Evolutionary conservation across 1,284 basidiomycete species (phyloP), one percentile per base, ranked within the genome.

Genomic region (Cryptococcus sp.): DNA sequence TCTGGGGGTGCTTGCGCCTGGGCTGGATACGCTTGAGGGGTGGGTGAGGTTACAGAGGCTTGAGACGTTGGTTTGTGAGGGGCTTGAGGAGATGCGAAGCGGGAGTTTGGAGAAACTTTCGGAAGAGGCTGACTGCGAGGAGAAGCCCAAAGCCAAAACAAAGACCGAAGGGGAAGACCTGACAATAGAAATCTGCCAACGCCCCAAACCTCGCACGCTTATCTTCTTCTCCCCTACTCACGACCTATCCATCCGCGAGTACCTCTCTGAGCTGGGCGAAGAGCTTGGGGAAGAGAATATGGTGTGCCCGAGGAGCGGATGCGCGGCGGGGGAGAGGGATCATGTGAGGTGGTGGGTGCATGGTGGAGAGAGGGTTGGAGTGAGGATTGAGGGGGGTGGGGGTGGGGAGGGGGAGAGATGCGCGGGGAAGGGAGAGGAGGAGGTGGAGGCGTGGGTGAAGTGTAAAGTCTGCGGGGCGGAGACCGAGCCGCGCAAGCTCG

Each of bases 1-100:
- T 9, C 59, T 72, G 3, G 53, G 52, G 4, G 58, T 57, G 4
- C 46, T 72, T 7, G 42, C 57, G 8, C 44, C 35, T 12, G 60
- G 60, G 5, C 37, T 66, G 6, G 67, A 67, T n/a, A 55, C 55
- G 9, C 68, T 67, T 46, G 67, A 66, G n/a, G 70, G 69, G 12
- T 72, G 66, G 65, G 54, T 50, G 1, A 45, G 61, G 24, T 54
- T 70, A 21, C 70, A 72, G 46, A 47, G 60, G 20, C 55, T 70
- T 5, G 67, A 68, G 4, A 51, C 55, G 20, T 52, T 71, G 11
- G 57, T 49, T 37, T 61, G 56, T 16, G 57, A 56, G 4, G 67
- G 66, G 5, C 24, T 62, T 4, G 53, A 61, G 8, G 20, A 50
- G n/a, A 24, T 35, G 13, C 8, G 12, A 49, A 54, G 13, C 39